phyloP scores from a whole-genome alignment of 805 yeast species.

The Tetrapisispora namnaoensis region DNA sequence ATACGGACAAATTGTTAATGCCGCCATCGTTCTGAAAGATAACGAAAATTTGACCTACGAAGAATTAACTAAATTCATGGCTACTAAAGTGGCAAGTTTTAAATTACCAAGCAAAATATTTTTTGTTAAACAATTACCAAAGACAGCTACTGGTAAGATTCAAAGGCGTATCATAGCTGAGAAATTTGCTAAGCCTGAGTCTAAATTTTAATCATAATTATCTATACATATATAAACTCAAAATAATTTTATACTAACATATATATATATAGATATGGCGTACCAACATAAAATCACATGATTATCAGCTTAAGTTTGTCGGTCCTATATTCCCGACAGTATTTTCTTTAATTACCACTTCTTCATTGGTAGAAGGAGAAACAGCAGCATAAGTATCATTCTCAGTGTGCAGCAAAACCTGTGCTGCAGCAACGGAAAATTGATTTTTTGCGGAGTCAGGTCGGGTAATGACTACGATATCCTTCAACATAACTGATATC shows the following conservation, averaged over 20 bases:
- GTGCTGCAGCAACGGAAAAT: too few relatives aligned
- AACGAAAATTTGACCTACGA: conserved; percentile 31
- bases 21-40: conserved; percentile 50
- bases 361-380: too few relatives aligned
- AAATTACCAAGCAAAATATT: conserved; percentile 51
- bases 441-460: too few relatives aligned
- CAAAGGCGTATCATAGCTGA: conserved; percentile 57
- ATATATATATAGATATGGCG: neutral
- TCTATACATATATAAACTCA: neutral
- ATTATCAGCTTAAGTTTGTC: too few relatives aligned
- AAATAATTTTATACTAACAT: neutral
- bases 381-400: too few relatives aligned
- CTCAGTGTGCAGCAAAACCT: too few relatives aligned
- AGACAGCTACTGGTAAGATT: conserved; percentile 71
- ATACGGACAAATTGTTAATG: conserved; percentile 64
- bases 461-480: too few relatives aligned
- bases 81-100: conserved; percentile 41
- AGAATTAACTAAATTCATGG: conserved; percentile 40
- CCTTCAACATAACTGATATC: too few relatives aligned
- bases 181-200: conserved; percentile 32
- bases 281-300: neutral
- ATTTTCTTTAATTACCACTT: too few relatives aligned
- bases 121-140: conserved; percentile 55
- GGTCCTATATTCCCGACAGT: too few relatives aligned
- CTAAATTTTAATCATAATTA: conserved; percentile 4